Percentiles rank a stretch among this genome's conserved stretches.
These are phyloP conservation scores for Scedosporium aurantiacum DNA, from an alignment of 2,329 filamentous ascomycete species.

Conservation along the genomic window DNA sequence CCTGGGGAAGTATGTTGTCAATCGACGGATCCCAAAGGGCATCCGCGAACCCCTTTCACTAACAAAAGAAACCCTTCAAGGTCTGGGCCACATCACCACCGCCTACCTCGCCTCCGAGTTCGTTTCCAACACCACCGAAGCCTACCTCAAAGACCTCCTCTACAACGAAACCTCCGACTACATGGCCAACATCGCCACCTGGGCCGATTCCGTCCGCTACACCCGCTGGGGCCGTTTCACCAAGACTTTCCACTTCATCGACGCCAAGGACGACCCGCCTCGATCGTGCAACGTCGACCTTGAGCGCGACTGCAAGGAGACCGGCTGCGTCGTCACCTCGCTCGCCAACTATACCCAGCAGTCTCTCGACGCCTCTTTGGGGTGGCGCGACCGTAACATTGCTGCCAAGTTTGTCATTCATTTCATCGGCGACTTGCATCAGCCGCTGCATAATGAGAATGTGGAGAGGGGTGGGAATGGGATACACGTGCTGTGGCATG, in stretches of 20 bases:
- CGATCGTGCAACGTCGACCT: slow-evolving; percentile 44
- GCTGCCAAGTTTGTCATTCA: slow-evolving; percentile 58
- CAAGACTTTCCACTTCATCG: slow-evolving; percentile 57
- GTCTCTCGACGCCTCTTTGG: slow-evolving; percentile 34
- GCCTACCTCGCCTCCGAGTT: slow-evolving; percentile 53
- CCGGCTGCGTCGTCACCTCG: slow-evolving; percentile 51
- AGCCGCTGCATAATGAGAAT: slow-evolving; percentile 56
- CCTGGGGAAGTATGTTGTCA: slow-evolving; percentile 30
- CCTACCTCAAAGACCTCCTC: slow-evolving; percentile 47
- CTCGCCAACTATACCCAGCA: slow-evolving; percentile 50
- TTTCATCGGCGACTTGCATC: slow-evolving; percentile 61
- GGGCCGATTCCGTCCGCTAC: slow-evolving; percentile 58
- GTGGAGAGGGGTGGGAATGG: slow-evolving; percentile 56
- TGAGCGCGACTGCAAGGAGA: slow-evolving; percentile 48
- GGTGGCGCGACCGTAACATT: slow-evolving; percentile 36
- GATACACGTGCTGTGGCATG: slow-evolving; percentile 52
- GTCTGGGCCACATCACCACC: slow-evolving; percentile 54
- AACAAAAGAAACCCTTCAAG: slow-evolving; percentile 19
- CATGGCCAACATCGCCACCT: slow-evolving; percentile 52
- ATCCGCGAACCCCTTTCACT: neutral
- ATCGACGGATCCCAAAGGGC: slow-evolving; percentile 7
- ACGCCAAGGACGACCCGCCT: slow-evolving; percentile 53
- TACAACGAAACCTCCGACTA: slow-evolving; percentile 43
- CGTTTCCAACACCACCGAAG: slow-evolving; percentile 42
- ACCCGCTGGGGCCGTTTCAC: slow-evolving; percentile 52